Conservation (phyloP, 805 yeast species). For the Saccharomycopsis sp. region DNA sequence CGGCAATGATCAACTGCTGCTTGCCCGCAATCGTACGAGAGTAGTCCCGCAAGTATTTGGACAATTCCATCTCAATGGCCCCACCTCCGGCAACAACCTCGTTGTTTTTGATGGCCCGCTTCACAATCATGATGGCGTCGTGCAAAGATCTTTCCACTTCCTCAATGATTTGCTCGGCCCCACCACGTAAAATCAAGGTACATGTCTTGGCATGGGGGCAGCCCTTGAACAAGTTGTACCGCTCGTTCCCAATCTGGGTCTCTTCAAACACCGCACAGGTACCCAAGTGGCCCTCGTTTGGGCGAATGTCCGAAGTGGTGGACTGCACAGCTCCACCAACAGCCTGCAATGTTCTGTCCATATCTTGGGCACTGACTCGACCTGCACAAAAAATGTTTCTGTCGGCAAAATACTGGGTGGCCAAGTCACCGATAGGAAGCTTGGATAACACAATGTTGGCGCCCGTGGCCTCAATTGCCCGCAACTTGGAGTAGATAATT, state of each 20-base stretch:
- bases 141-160: slow-evolving; percentile 97
- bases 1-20: slow-evolving; percentile 86
- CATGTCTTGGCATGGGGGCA: slow-evolving; percentile 90
- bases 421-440: slow-evolving; percentile 95
- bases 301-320: slow-evolving; percentile 57
- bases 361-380: slow-evolving; percentile 78
- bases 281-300: slow-evolving; percentile 57
- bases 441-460: slow-evolving; percentile 90
- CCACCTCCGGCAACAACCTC: slow-evolving; percentile 97
- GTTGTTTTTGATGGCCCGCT: slow-evolving; percentile 82
- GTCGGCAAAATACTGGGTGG: slow-evolving; percentile 98
- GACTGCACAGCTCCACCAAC: slow-evolving; percentile 89
- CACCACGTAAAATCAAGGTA: slow-evolving; percentile 89
- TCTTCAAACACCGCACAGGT: slow-evolving; percentile 84
- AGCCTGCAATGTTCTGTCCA: slow-evolving; percentile 87
- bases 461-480: slow-evolving; percentile 74
- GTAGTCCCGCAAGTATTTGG: slow-evolving; percentile 77
- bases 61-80: slow-evolving; percentile 95
- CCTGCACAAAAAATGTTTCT: slow-evolving; percentile 96
- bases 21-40: slow-evolving; percentile 88
- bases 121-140: slow-evolving; percentile 98
- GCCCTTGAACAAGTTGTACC: slow-evolving; percentile 88
- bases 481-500: slow-evolving; percentile 77
- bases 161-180: slow-evolving; percentile 96
- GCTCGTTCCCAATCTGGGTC: slow-evolving; percentile 89